Conservation (phyloP, 345 rosid genomes). For the Ceriops tagal region DNA sequence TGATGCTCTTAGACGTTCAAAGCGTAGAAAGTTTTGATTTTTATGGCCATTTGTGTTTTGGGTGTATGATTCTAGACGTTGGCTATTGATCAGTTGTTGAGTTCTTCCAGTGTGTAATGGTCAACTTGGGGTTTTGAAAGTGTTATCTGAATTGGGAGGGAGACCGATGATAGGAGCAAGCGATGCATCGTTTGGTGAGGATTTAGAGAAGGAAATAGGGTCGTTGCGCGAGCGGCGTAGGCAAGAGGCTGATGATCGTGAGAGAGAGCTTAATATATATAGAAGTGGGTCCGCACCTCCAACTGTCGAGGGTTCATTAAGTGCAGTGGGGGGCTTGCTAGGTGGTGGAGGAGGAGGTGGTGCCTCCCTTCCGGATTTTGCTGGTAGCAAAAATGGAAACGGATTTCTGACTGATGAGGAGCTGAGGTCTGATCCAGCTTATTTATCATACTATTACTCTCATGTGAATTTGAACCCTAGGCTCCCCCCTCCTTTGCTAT, state of each 20-base stretch:
- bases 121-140: constrained; percentile 34
- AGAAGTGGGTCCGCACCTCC: constrained; percentile 84
- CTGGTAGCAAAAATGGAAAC: constrained; percentile 44
- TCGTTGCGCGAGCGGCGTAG: constrained; percentile 46
- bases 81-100: constrained; percentile 21
- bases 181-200: constrained; percentile 71
- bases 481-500: constrained; percentile 83
- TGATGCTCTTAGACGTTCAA: constrained; percentile 4
- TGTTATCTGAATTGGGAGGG: constrained; percentile 59
- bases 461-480: constrained; percentile 85
- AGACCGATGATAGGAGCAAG: constrained; percentile 62
- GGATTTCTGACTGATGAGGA: constrained; percentile 57
- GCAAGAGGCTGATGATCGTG: constrained; percentile 55
- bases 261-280: constrained; percentile 57
- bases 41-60: constrained; percentile 20
- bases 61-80: constrained; percentile 21
- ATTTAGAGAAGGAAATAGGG: constrained; percentile 69
- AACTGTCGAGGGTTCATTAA: constrained; percentile 64
- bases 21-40: constrained; percentile 28
- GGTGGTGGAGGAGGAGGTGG: constrained; percentile 36
- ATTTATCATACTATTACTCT: constrained; percentile 61
- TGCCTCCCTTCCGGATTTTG: constrained; percentile 24
- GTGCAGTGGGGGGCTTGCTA: constrained; percentile 58
- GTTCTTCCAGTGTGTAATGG: constrained; percentile 24
- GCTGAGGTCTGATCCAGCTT: constrained; percentile 78